phyloP scores from a whole-genome alignment of 805 yeast species.

The Metschnikowia gelsemii region DNA sequence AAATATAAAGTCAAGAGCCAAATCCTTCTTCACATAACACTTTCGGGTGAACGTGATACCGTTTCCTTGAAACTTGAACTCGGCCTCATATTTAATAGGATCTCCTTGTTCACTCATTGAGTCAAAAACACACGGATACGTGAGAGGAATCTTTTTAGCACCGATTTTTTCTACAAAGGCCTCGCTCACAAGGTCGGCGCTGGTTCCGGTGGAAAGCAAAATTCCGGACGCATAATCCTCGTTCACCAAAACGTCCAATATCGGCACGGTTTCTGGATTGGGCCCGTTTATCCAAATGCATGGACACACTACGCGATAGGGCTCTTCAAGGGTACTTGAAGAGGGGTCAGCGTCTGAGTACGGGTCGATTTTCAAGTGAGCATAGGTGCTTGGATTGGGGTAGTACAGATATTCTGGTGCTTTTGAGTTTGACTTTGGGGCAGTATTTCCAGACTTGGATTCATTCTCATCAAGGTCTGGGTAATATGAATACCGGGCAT shows the following conservation, averaged over 20 bases:
- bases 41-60: not conserved
- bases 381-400: too few species aligned
- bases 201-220: not conserved
- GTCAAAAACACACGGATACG: conserved; percentile 1
- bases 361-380: too few species aligned
- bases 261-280: not conserved
- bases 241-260: not conserved
- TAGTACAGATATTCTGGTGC: too few species aligned
- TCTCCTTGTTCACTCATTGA: not conserved
- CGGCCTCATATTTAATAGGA: not conserved
- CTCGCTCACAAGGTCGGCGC: conserved; percentile 1
- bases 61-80: not conserved
- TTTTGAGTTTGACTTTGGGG: too few species aligned
- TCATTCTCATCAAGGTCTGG: too few species aligned
- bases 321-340: too few species aligned
- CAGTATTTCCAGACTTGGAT: too few species aligned
- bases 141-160: conserved; percentile 1
- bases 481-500: too few species aligned
- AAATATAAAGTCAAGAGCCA: not conserved
- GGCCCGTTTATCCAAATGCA: not conserved
- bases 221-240: not conserved
- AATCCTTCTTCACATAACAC: not conserved
- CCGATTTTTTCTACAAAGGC: not conserved
- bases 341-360: too few species aligned
- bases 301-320: too few species aligned